phyloP scores from a whole-genome alignment of 2,329 filamentous ascomycete species.

The Phaeosphaeriaceae sp. region DNA sequence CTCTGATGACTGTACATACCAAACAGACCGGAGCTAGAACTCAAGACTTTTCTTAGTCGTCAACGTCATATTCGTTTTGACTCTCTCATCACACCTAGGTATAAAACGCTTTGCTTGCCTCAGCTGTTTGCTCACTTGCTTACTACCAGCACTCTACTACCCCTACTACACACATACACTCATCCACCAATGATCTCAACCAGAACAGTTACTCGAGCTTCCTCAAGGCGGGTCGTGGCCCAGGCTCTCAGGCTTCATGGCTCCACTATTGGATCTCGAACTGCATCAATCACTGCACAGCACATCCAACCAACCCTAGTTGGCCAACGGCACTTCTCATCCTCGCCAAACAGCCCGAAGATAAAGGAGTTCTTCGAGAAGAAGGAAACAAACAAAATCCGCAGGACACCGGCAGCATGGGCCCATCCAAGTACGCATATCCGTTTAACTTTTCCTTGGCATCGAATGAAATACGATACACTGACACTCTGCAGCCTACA shows the following conservation, averaged over 20 bases:
- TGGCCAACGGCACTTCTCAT: slow-evolving; percentile 50
- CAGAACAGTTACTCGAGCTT: slow-evolving; percentile 27
- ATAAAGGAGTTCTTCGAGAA: slow-evolving; percentile 57
- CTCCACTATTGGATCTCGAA: slow-evolving; percentile 34
- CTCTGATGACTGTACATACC: slow-evolving; percentile 24
- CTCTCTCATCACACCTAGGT: slow-evolving; percentile 27
- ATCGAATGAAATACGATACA: neutral
- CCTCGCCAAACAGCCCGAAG: slow-evolving; percentile 39
- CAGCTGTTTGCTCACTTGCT: slow-evolving; percentile 20
- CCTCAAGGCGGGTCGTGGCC: slow-evolving; percentile 46
- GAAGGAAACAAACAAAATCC: slow-evolving; percentile 53
- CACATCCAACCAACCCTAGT: slow-evolving; percentile 28
- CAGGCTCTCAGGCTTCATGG: slow-evolving; percentile 48
- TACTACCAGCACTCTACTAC: slow-evolving; percentile 16
- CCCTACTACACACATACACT: slow-evolving; percentile 7
- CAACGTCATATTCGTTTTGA: slow-evolving; percentile 16
- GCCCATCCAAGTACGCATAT: slow-evolving; percentile 51
- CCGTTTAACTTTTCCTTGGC: neutral
- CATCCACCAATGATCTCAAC: slow-evolving; percentile 37
- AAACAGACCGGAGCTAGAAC: slow-evolving; percentile 1
- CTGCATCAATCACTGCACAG: slow-evolving; percentile 41
- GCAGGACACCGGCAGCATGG: slow-evolving; percentile 57
- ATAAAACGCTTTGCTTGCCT: slow-evolving; percentile 36
- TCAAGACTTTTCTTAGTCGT: slow-evolving; percentile 16
- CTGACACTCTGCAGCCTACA: slow-evolving; percentile 61